Conservation (phyloP, 1,284 basidiomycete species). For the Violaceomyces palustris region DNA sequence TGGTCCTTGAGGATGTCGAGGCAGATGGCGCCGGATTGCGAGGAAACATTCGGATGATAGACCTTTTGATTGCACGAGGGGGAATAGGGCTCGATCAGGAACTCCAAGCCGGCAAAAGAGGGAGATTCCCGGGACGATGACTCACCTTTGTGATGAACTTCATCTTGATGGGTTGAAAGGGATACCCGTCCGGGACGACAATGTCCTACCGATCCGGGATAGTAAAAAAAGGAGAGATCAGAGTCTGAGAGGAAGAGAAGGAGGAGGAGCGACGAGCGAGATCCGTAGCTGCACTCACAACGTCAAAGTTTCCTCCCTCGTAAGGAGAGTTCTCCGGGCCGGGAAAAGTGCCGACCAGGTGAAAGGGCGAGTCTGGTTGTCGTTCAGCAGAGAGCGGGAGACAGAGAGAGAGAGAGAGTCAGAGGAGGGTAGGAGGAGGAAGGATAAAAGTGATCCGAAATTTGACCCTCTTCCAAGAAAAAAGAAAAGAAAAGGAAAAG, state of each 20-base stretch:
- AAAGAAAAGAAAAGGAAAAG: too few relatives aligned
- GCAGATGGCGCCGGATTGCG: constrained; percentile 85
- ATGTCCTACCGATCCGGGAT: constrained; percentile 66
- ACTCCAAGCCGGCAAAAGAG: neutral
- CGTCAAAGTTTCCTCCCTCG: constrained; percentile 84
- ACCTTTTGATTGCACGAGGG: too few relatives aligned
- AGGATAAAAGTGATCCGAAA: neutral
- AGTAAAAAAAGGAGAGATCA: neutral
- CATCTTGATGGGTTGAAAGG: constrained; percentile 98
- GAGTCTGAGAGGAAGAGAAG: neutral
- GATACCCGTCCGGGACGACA: constrained; percentile 83
- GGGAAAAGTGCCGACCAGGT: constrained; percentile 33
- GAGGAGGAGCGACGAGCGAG: neutral
- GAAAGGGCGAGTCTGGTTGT: constrained; percentile 21
- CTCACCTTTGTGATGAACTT: constrained; percentile 66
- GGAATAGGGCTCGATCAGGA: neutral
- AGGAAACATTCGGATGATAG: constrained; percentile 95
- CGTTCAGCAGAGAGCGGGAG: constrained; percentile 62
- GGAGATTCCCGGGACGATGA: constrained; percentile 59
- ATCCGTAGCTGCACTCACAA: constrained; percentile 70
- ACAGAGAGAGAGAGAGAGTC: constrained; percentile 60
- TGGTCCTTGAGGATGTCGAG: constrained; percentile 66
- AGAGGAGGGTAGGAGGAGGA: neutral
- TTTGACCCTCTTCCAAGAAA: neutral
- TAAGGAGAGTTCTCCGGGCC: constrained; percentile 72